Base-by-base conservation (phyloP, 768 basidiomycete genomes). In the Mycena latifolia region DNA sequence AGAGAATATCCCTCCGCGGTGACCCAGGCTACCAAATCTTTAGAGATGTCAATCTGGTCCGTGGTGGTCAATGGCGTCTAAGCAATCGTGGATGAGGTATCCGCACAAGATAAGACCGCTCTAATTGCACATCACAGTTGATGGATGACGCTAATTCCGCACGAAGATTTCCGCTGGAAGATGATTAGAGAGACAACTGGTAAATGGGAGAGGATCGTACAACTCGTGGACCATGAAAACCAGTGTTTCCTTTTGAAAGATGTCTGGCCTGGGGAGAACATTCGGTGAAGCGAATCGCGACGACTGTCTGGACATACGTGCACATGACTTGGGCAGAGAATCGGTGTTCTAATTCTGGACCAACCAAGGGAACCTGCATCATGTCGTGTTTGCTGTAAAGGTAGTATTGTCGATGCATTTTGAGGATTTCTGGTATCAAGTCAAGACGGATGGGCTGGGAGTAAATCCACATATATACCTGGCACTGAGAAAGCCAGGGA, bases 201-300 rank as follows among this genome's bases (percentile, higher is more conserved):
- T 9, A 58, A 5, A 33, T 24, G 50, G 46, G 41, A 35, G 50
- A 15, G 29, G 20, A 37, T 79, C 94, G 75, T 76, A 97, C 97
- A 98, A 95, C 81, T 99, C 96, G 78, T 99, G 98, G 7, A 93
- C 88, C 73, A 98, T 94, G 45, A 99, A 78, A 29, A 99, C 87
- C 27, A 99, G 73, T 0, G 92, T 94, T 31, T 88, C 80, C 59
- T 92, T 90, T 28, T 90, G 85, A 72, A 93, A 91, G 33, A 98
- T 81, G 76, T 96, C 92, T 48, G 84, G 79, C 33, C 96, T 98
- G 65, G 27, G 25, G 33, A 39, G 48, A 41, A 63, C 55, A n/a
- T 47, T 53, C 41, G 25, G 41, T 37, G 24, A 25, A 35, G 33
- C 33, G 33, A 35, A 6, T 6, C 33, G 14, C 14, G 8, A 41